A percentile compares a stretch with the other conserved stretches of the same genome.
Evolutionary conservation across 495 filamentous ascomycete species (phyloP).

Genomic region (Emericellopsis terricola): DNA sequence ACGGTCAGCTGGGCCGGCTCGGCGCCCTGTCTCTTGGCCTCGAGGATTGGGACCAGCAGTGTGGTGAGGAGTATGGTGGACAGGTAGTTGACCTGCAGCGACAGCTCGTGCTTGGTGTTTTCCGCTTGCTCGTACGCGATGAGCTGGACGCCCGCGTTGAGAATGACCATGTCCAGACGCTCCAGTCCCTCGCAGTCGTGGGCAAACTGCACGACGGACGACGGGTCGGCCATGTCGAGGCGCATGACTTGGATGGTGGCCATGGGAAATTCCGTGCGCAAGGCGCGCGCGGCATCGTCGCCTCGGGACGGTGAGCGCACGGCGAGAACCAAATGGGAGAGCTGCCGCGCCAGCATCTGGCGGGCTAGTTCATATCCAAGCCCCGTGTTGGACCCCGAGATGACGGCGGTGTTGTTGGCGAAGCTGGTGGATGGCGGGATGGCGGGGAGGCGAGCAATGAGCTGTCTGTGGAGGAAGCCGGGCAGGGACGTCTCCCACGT

Average conservation of each 20-base stretch:
- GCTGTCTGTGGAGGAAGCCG: too few species aligned
- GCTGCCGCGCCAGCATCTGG: constrained; percentile 15
- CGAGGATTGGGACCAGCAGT: constrained; percentile 21
- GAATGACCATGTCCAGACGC: constrained; percentile 22
- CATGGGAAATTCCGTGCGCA: constrained; percentile 15
- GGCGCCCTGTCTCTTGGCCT: constrained; percentile 11
- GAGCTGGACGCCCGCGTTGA: constrained; percentile 25
- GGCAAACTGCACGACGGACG: constrained; percentile 18
- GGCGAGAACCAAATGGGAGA: constrained; percentile 27
- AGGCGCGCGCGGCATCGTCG: constrained; percentile 13
- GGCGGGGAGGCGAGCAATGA: too few species aligned
- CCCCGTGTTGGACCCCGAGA: constrained; percentile 31
- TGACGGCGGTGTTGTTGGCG: constrained; percentile 18
- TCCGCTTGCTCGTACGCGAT: constrained; percentile 10
- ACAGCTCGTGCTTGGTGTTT: constrained; percentile 19
- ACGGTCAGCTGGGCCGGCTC: constrained; percentile 16
- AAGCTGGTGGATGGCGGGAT: constrained; percentile 1
- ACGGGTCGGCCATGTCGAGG: constrained; percentile 25
- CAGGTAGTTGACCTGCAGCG: constrained; percentile 18
- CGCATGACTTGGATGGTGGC: constrained; percentile 26
- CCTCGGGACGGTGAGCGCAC: constrained; percentile 29
- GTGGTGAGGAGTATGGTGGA: constrained; percentile 21
- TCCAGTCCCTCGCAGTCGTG: constrained; percentile 12
- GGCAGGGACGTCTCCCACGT: too few species aligned
- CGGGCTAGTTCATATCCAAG: constrained; percentile 24